These are phyloP conservation scores for Pythium sukuiense DNA, from an alignment of 352 stramenopile genomes.

Conservation along the genomic window DNA sequence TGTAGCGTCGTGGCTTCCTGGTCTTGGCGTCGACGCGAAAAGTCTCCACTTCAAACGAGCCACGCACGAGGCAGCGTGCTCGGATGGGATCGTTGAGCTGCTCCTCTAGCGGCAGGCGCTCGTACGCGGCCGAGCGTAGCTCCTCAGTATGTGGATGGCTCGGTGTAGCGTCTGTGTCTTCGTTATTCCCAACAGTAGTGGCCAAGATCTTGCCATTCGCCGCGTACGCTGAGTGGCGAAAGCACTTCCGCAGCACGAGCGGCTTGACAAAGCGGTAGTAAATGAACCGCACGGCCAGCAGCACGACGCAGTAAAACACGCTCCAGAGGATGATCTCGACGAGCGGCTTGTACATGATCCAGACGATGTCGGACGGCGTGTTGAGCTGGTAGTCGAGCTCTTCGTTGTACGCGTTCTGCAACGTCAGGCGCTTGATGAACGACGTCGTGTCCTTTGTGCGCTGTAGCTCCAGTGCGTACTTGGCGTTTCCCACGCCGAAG, in stretches of 20 bases:
- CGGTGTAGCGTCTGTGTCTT: not conserved
- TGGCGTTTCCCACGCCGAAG: conserved; percentile 24
- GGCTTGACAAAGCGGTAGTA: conserved; percentile 10
- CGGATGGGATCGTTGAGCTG: conserved; percentile 29
- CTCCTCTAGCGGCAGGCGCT: conserved; percentile 23
- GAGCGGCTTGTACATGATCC: conserved; percentile 36
- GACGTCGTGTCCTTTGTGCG: conserved; percentile 20
- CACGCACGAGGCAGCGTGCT: conserved; percentile 23
- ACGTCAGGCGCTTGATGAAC: conserved; percentile 19
- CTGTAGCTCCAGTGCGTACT: conserved; percentile 26
- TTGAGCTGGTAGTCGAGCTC: conserved; percentile 27
- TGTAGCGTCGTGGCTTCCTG: conserved; percentile 5
- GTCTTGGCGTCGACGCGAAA: conserved; percentile 9
- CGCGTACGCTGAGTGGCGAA: conserved; percentile 6
- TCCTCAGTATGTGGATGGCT: not conserved
- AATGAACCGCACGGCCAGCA: conserved; percentile 18
- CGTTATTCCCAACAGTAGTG: not conserved
- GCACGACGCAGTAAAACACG: conserved; percentile 11
- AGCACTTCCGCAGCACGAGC: not conserved
- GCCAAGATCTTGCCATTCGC: conserved; percentile 13
- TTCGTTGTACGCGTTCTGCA: conserved; percentile 30
- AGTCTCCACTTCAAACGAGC: conserved; percentile 20
- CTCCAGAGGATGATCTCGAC: conserved; percentile 21
- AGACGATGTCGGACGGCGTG: conserved; percentile 23
- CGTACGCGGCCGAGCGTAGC: conserved; percentile 12